These are phyloP conservation scores for Argentina anserina DNA, from an alignment of 306 rosid genomes.

Conservation along the genomic window DNA sequence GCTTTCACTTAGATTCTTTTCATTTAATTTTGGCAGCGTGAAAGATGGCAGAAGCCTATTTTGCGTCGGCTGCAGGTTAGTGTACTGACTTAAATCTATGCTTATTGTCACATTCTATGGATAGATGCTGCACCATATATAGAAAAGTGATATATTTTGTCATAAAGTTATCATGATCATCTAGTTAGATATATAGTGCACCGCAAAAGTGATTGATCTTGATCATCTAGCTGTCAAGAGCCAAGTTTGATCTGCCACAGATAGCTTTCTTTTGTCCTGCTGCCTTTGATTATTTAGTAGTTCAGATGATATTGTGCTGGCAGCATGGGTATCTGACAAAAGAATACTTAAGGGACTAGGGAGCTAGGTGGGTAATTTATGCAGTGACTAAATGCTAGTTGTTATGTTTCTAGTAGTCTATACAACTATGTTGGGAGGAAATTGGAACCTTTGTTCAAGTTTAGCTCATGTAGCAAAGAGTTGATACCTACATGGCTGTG, in stretches of 20 bases:
- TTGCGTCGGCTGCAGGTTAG: slow-evolving; percentile 54
- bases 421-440: neutral
- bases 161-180: too few relatives aligned
- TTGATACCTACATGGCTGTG: neutral
- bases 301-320: neutral
- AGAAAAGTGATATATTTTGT: neutral
- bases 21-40: slow-evolving; percentile 39
- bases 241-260: neutral
- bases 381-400: neutral
- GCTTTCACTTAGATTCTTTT: neutral
- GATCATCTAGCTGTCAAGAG: neutral
- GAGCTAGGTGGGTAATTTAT: neutral
- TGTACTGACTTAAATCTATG: neutral
- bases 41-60: slow-evolving; percentile 58
- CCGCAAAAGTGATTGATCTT: too few relatives aligned
- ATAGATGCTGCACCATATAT: neutral
- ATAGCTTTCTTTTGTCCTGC: neutral
- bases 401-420: neutral
- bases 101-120: neutral
- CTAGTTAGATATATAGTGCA: too few relatives aligned
- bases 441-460: neutral
- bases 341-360: neutral
- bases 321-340: neutral
- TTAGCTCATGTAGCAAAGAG: neutral
- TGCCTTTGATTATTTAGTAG: neutral